These are phyloP conservation scores for Penicillium parvum DNA, from an alignment of 495 filamentous ascomycete genomes.

Conservation along the genomic window DNA sequence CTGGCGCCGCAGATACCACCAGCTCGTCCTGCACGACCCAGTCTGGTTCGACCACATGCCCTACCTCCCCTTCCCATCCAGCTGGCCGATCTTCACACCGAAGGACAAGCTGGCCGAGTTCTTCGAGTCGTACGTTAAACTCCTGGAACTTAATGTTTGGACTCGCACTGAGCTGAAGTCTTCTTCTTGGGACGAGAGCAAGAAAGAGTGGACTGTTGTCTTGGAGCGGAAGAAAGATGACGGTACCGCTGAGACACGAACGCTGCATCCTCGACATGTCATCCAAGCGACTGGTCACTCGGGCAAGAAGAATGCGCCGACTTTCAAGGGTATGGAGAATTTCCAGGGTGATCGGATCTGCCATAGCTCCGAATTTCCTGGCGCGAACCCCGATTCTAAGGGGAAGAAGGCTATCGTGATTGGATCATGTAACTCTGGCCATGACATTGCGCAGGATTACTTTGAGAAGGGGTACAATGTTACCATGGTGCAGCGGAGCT, in stretches of 20 bases:
- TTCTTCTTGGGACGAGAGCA: constrained; percentile 49
- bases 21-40: constrained; percentile 68
- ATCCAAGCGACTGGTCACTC: constrained; percentile 70
- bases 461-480: constrained; percentile 78
- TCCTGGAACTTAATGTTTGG: constrained; percentile 79
- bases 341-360: constrained; percentile 55
- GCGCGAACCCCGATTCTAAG: constrained; percentile 43
- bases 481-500: constrained; percentile 77
- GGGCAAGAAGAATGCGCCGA: constrained; percentile 62
- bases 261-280: constrained; percentile 61
- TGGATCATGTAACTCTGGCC: constrained; percentile 74
- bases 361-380: constrained; percentile 67
- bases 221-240: constrained; percentile 48
- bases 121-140: constrained; percentile 67
- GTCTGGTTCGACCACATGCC: constrained; percentile 76
- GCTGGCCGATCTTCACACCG: constrained; percentile 67
- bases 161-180: constrained; percentile 49
- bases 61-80: constrained; percentile 62
- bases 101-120: constrained; percentile 81
- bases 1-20: constrained; percentile 65
- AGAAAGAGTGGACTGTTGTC: constrained; percentile 57
- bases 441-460: constrained; percentile 82
- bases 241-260: constrained; percentile 49
- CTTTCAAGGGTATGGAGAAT: constrained; percentile 54
- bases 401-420: constrained; percentile 71